Evolutionary conservation across 495 filamentous ascomycete genomes (phyloP).

Genomic region (Lineolata rhizophorae): DNA sequence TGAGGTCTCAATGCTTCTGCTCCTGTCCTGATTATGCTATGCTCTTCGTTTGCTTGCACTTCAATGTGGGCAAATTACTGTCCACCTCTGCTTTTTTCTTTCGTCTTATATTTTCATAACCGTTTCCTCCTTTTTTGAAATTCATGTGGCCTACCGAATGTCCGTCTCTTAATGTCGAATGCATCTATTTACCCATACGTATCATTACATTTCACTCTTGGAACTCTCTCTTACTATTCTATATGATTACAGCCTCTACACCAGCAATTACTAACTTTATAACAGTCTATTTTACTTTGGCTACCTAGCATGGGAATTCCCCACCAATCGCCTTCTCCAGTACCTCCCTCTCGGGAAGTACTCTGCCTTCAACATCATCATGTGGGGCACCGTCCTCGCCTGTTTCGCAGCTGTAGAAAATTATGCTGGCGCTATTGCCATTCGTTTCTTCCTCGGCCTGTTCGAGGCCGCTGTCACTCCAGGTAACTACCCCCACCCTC

Average conservation of each 20-base stretch:
- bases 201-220: too few species aligned
- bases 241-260: slow-evolving; percentile 2
- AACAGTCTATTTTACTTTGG: slow-evolving; percentile 14
- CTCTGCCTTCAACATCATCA: slow-evolving; percentile 20
- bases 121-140: too few species aligned
- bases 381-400: slow-evolving; percentile 22
- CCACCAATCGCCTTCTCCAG: slow-evolving; percentile 35
- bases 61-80: too few species aligned
- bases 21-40: too few species aligned
- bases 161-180: too few species aligned
- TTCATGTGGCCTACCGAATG: too few species aligned
- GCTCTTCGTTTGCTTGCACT: too few species aligned
- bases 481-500: neutral
- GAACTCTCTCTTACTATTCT: too few species aligned
- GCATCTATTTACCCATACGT: too few species aligned
- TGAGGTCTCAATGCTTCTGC: too few species aligned
- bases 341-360: slow-evolving; percentile 36
- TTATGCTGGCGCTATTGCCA: slow-evolving; percentile 19
- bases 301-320: slow-evolving; percentile 30
- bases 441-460: slow-evolving; percentile 28
- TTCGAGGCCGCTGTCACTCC: slow-evolving; percentile 26
- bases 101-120: too few species aligned
- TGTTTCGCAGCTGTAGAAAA: slow-evolving; percentile 21
- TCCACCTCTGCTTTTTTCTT: too few species aligned
- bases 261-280: slow-evolving; percentile 7